A percentile compares a stretch with the other conserved stretches of the same genome.
phyloP scores from a whole-genome alignment of 2,329 filamentous ascomycete species.

The Decorospora gaudefroyi region DNA sequence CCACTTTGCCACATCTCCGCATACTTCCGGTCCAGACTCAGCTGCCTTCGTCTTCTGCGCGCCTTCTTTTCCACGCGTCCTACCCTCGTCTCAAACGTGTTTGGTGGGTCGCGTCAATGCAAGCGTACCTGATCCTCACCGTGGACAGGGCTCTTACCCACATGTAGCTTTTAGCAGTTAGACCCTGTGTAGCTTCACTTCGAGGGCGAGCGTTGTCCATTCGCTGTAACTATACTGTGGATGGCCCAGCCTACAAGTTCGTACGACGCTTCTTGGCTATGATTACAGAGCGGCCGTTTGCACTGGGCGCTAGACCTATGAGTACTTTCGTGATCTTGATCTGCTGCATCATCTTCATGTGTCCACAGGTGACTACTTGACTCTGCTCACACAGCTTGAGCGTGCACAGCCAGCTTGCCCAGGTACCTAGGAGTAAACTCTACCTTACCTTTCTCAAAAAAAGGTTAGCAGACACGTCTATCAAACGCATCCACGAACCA shows the following conservation, averaged over 20 bases:
- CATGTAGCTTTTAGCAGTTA: slow-evolving; percentile 20
- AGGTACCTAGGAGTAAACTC: no score
- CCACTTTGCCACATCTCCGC: slow-evolving; percentile 16
- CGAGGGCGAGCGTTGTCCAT: slow-evolving; percentile 23
- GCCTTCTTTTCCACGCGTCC: slow-evolving; percentile 6
- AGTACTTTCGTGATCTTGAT: no score
- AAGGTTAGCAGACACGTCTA: slow-evolving; percentile 10
- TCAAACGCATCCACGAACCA: no score
- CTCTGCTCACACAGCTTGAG: no score
- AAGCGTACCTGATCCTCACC: slow-evolving; percentile 30
- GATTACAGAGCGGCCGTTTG: slow-evolving; percentile 3
- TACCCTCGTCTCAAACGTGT: slow-evolving; percentile 22
- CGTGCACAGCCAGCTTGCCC: no score
- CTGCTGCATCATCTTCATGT: no score
- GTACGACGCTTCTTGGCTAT: slow-evolving; percentile 17
- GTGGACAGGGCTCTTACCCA: slow-evolving; percentile 17
- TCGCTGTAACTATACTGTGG: no score
- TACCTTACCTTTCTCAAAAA: no score
- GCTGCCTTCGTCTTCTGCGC: slow-evolving; percentile 4
- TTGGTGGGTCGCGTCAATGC: slow-evolving; percentile 28
- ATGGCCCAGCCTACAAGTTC: slow-evolving; percentile 16
- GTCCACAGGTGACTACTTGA: slow-evolving; percentile 4
- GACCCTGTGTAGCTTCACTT: slow-evolving; percentile 24
- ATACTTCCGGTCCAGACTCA: slow-evolving; percentile 1
- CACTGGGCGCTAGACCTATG: slow-evolving; percentile 6